phyloP scores from a whole-genome alignment of 208 protist species.

The Strigomonas culicis region DNA sequence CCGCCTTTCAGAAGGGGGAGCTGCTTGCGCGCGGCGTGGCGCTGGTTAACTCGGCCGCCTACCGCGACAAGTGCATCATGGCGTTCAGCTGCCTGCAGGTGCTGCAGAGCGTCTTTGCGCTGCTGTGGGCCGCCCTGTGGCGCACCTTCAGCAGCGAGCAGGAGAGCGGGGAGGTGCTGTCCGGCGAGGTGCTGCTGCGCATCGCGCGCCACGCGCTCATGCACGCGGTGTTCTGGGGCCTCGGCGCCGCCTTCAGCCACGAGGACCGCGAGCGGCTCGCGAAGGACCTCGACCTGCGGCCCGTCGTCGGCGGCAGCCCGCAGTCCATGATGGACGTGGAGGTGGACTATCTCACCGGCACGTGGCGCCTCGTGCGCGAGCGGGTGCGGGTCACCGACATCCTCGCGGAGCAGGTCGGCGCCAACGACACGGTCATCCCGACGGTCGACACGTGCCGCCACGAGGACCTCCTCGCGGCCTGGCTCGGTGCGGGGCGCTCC shows the following conservation, averaged over 20 bases:
- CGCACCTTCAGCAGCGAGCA: slow-evolving; percentile 90
- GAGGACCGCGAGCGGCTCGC: slow-evolving; percentile 60
- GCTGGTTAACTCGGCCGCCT: slow-evolving; percentile 45
- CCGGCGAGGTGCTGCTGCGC: slow-evolving; percentile 22
- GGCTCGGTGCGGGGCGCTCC: slow-evolving; percentile 92
- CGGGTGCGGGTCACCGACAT: slow-evolving; percentile 85
- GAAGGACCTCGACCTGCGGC: slow-evolving; percentile 42
- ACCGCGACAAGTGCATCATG: slow-evolving; percentile 92
- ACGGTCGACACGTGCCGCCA: slow-evolving; percentile 99
- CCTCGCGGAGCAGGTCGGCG: slow-evolving; percentile 88
- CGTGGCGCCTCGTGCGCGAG: slow-evolving; percentile 74
- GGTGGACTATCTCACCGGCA: slow-evolving; percentile 65
- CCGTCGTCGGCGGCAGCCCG: slow-evolving; percentile 22
- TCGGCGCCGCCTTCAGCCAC: slow-evolving; percentile 75
- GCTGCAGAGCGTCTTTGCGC: slow-evolving; percentile 89
- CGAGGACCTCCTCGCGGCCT: slow-evolving; percentile 94
- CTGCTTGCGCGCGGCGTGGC: slow-evolving; percentile 80
- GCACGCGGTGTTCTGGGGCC: slow-evolving; percentile 95
- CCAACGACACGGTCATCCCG: slow-evolving; percentile 96
- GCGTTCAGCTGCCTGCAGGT: slow-evolving; percentile 85
- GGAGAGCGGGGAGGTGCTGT: slow-evolving; percentile 35
- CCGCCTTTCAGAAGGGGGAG: slow-evolving; percentile 78
- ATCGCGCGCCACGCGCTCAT: slow-evolving; percentile 83
- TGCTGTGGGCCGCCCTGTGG: slow-evolving; percentile 90
- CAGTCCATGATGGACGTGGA: slow-evolving; percentile 82